A percentile compares a stretch with the other conserved stretches of the same genome.
phyloP scores from a whole-genome alignment of 140 eudicot genomes.

The Anethum foeniculum region DNA sequence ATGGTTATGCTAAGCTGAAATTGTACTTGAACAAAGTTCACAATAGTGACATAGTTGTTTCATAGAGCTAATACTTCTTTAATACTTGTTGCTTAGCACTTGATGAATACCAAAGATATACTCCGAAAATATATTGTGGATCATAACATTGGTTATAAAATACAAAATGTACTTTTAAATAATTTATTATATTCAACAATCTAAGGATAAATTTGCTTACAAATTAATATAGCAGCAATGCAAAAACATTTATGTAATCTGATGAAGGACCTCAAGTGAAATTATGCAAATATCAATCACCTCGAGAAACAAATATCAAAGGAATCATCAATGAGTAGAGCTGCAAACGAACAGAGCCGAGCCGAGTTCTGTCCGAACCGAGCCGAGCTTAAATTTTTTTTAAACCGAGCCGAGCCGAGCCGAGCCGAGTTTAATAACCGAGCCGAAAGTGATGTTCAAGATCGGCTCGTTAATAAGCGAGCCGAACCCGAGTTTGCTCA shows the following conservation, averaged over 20 bases:
- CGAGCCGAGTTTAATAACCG: too few species aligned
- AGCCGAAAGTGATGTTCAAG: too few species aligned
- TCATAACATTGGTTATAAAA: too few species aligned
- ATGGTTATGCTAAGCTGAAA: not conserved
- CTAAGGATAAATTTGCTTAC: not conserved
- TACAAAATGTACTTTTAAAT: not conserved
- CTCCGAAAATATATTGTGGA: not conserved
- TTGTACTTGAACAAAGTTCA: not conserved
- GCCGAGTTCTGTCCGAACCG: too few species aligned
- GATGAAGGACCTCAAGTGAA: not conserved
- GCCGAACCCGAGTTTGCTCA: too few species aligned
- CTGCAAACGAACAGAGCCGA: too few species aligned
- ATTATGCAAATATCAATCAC: not conserved
- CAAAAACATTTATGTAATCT: too few species aligned
- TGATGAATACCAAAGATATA: not conserved
- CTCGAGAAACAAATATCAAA: conserved; percentile 55
- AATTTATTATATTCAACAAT: not conserved
- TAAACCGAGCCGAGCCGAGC: too few species aligned
- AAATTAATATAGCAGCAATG: not conserved
- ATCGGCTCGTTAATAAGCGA: too few species aligned
- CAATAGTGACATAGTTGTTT: not conserved
- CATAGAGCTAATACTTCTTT: not conserved
- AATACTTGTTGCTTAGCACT: not conserved
- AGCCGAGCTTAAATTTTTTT: too few species aligned
- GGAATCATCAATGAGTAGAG: conserved; percentile 74